phyloP scores from a whole-genome alignment of 2,329 filamentous ascomycete genomes.

The Hypoxylon sp. region DNA sequence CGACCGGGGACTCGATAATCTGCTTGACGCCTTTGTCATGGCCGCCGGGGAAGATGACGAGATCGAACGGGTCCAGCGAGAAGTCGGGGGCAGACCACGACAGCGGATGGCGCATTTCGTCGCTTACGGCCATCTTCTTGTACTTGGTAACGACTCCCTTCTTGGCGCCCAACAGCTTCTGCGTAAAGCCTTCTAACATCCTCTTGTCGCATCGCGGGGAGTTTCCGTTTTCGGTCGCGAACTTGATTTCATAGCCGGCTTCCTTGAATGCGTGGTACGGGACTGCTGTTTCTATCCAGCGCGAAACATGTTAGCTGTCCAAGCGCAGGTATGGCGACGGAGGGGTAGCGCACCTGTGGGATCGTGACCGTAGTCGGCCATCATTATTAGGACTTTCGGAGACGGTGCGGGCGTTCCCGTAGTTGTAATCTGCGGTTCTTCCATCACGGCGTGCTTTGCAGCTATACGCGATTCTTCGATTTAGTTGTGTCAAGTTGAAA shows the following conservation, averaged over 20 bases:
- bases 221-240: slow-evolving; percentile 63
- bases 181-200: slow-evolving; percentile 62
- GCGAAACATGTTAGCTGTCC: slow-evolving; percentile 1
- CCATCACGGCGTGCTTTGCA: slow-evolving; percentile 39
- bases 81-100: slow-evolving; percentile 60
- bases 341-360: slow-evolving; percentile 58
- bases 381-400: slow-evolving; percentile 59
- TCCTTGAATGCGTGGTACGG: slow-evolving; percentile 61
- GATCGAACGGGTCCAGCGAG: slow-evolving; percentile 58
- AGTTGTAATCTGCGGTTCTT: slow-evolving; percentile 44
- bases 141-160: slow-evolving; percentile 57
- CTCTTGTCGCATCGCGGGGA: slow-evolving; percentile 61
- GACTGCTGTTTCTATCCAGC: slow-evolving; percentile 59
- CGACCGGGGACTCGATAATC: slow-evolving; percentile 60
- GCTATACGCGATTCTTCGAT: not conserved
- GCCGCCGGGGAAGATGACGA: slow-evolving; percentile 64
- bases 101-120: slow-evolving; percentile 57
- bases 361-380: slow-evolving; percentile 68
- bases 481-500: not conserved
- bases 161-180: slow-evolving; percentile 63
- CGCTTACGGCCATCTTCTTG: slow-evolving; percentile 56
- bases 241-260: slow-evolving; percentile 60
- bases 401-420: slow-evolving; percentile 38
- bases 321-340: not conserved
- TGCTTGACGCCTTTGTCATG: slow-evolving; percentile 65